Evolutionary conservation across 331 rosid genomes (phyloP).

Genomic region (Rosa hybrid): DNA sequence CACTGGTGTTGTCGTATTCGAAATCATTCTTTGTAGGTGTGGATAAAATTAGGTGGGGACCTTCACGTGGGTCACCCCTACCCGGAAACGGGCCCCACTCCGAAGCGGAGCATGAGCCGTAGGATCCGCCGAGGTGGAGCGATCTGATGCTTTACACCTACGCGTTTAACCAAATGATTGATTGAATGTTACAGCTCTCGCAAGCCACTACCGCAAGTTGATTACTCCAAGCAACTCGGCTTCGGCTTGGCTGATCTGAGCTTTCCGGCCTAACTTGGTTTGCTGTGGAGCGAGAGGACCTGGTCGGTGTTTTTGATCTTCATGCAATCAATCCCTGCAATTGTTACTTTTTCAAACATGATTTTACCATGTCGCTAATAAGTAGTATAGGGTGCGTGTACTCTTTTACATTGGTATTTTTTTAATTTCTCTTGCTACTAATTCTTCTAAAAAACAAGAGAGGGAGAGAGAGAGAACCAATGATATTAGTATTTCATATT

Average conservation of each 20-base stretch:
- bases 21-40: background rate
- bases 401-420: background rate
- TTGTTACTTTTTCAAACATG: background rate
- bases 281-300: background rate
- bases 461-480: too few relatives aligned
- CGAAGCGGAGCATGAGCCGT: constrained; percentile 38
- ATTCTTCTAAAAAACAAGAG: too few relatives aligned
- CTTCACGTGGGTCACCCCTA: background rate
- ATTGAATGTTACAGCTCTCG: constrained; percentile 1
- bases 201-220: constrained; percentile 14
- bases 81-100: background rate
- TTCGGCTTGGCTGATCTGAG: background rate
- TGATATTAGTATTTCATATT: too few relatives aligned
- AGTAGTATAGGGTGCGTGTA: background rate
- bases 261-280: background rate
- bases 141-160: constrained; percentile 32
- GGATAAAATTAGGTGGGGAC: constrained; percentile 38
- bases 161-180: constrained; percentile 36
- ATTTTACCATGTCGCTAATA: background rate
- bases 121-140: constrained; percentile 34
- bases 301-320: background rate
- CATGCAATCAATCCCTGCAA: background rate
- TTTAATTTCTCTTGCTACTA: too few relatives aligned
- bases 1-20: constrained; percentile 20
- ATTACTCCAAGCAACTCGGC: constrained; percentile 25